Evolutionary conservation across 495 filamentous ascomycete genomes (phyloP), one percentile per base, ranked within the genome.

Genomic region (Rhypophila decipiens): DNA sequence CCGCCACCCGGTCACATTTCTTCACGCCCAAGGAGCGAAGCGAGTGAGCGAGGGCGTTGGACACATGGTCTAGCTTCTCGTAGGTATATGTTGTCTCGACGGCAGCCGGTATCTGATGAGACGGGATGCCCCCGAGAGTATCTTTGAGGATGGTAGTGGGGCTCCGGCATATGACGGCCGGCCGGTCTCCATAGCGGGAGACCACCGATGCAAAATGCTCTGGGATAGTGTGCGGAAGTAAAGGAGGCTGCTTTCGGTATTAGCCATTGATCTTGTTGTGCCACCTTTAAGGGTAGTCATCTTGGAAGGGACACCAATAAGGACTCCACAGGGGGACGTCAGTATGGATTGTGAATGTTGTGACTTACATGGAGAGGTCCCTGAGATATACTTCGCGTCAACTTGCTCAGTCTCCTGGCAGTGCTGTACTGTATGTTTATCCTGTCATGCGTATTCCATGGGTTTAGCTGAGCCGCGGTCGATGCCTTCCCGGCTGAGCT

Each of bases 1-100:
- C 85, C 8, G 85, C 89, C 10, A 96, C 87, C 19, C 90, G 74
- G 54, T 94, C 87, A 2, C 90, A 90, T 57, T 88, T 95, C 50
- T 70, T 73, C 1, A 96, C 88, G 2, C 90, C 90, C 2, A 83
- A 69, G 1, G 81, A 82, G 24, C 77, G 64, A 12, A 96, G 64
- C 0, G 89, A 90, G 21, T 78, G 71, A 0, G 90, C 87, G 18
- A 98, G 72, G 1, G 75, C 69, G 69, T 88, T 91, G 55, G 89
- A 95, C 41, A 79, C 75, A 4, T 68, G 63, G 60, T 96, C 85
- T 10, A 98, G 78, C 5, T 67, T 68, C 22, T 82, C 68, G 62
- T 96, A 98, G 3, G 84, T 90, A 19, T 88, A 63, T 18, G 67
- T 50, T 53, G 66, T 53, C 72, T 79, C 68, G 80, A 27, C 11